Conservation (phyloP, 306 rosid species). For the Vachellia collinsii region DNA sequence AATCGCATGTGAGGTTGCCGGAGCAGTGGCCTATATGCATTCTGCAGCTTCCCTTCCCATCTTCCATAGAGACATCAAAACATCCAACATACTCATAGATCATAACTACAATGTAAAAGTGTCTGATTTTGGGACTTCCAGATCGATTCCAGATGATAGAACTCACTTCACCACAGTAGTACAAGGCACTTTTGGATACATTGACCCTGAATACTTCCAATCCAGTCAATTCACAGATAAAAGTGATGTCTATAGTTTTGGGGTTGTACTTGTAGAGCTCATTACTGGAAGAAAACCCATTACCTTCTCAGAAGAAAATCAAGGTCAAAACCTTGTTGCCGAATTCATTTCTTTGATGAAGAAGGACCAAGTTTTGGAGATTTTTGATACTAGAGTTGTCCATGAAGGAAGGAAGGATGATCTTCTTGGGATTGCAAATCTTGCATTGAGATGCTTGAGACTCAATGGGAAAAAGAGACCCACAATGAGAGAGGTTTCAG, state of each 20-base stretch:
- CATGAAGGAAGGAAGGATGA: background rate
- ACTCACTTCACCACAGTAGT: background rate
- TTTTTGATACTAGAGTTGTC: background rate
- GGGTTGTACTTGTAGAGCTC: background rate
- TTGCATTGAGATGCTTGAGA: background rate
- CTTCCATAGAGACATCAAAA: background rate
- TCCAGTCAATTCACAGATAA: background rate
- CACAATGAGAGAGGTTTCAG: slow-evolving; percentile 1
- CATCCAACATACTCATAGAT: slow-evolving; percentile 1
- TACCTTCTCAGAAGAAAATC: background rate
- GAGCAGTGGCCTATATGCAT: background rate
- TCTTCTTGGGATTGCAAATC: background rate
- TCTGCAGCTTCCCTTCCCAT: background rate
- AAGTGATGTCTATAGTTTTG: background rate
- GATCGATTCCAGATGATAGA: background rate
- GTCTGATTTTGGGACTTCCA: background rate
- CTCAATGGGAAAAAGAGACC: slow-evolving; percentile 9
- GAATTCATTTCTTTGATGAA: background rate
- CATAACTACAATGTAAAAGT: background rate
- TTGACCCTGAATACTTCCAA: background rate
- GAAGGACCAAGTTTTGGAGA: background rate
- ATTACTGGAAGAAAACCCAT: background rate
- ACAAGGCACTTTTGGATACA: background rate
- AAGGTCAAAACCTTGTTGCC: background rate
- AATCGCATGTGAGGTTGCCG: background rate